Percentiles rank a stretch among this genome's conserved stretches.
These are phyloP conservation scores for Synchytrium microbalum DNA, from an alignment of 371 early-diverging fungal genomes.

Conservation along the genomic window DNA sequence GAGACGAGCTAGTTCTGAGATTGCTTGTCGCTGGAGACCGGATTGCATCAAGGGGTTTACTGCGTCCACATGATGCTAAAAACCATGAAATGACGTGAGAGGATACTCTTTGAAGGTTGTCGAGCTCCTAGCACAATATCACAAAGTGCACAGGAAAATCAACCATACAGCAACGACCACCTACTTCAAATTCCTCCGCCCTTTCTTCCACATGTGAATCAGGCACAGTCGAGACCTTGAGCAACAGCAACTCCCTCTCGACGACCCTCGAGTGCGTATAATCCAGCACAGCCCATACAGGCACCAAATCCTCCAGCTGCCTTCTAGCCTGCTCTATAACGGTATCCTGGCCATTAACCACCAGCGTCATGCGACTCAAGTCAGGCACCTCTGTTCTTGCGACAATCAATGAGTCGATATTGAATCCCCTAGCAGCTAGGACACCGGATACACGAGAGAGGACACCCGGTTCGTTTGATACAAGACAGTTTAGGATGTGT, in stretches of 20 bases:
- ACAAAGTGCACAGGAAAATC: neutral
- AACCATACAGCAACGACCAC: slow-evolving; percentile 21
- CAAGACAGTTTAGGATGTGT: slow-evolving; percentile 87
- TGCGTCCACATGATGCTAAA: slow-evolving; percentile 1
- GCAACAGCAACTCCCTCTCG: slow-evolving; percentile 83
- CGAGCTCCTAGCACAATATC: too few relatives aligned
- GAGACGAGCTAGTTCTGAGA: slow-evolving; percentile 72
- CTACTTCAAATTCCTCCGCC: slow-evolving; percentile 7
- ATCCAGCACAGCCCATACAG: slow-evolving; percentile 95
- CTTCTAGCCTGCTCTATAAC: slow-evolving; percentile 86
- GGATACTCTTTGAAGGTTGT: too few relatives aligned
- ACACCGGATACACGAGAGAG: slow-evolving; percentile 80
- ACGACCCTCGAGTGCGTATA: slow-evolving; percentile 72
- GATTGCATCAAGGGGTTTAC: slow-evolving; percentile 50
- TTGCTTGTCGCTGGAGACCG: slow-evolving; percentile 67
- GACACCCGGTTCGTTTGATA: slow-evolving; percentile 94
- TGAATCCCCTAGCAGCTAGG: slow-evolving; percentile 92
- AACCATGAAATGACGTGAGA: neutral
- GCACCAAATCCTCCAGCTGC: slow-evolving; percentile 90
- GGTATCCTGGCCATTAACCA: slow-evolving; percentile 75
- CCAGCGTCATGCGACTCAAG: slow-evolving; percentile 90
- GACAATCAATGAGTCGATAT: slow-evolving; percentile 92
- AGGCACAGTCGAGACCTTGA: slow-evolving; percentile 86
- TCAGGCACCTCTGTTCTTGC: slow-evolving; percentile 91
- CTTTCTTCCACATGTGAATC: slow-evolving; percentile 58